These are phyloP conservation scores for Aspergillus cavernicola DNA, from an alignment of 495 filamentous ascomycete species.

Conservation along the genomic window DNA sequence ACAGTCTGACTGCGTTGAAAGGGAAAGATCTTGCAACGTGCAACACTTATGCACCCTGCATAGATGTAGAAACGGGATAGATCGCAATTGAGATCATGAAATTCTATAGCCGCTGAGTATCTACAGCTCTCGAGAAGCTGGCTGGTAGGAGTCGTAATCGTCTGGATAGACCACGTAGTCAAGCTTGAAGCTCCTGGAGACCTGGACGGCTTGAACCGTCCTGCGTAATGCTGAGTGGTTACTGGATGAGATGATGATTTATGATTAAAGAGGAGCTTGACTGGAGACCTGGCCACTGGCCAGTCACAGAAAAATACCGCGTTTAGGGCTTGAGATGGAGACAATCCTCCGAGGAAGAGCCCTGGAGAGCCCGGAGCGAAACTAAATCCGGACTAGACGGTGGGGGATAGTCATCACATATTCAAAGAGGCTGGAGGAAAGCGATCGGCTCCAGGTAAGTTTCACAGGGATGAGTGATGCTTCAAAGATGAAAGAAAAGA, in stretches of 20 bases:
- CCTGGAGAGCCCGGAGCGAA: slow-evolving; percentile 18
- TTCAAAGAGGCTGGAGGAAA: not conserved
- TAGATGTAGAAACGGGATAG: not conserved
- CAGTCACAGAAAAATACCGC: slow-evolving; percentile 22
- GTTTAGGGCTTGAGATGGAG: slow-evolving; percentile 12
- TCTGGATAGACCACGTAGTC: not conserved
- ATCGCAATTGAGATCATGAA: not conserved
- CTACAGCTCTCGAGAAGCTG: not conserved
- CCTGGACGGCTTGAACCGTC: too few species aligned
- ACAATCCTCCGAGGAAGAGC: slow-evolving; percentile 12
- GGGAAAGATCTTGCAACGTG: slow-evolving; percentile 14
- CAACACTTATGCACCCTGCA: not conserved
- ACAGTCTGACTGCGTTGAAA: slow-evolving; percentile 10
- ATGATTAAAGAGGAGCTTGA: slow-evolving; percentile 11
- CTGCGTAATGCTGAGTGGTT: too few species aligned
- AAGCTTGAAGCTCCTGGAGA: not conserved
- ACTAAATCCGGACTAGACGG: slow-evolving; percentile 18
- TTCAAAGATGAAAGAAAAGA: too few species aligned
- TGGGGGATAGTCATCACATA: slow-evolving; percentile 14
- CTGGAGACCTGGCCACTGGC: slow-evolving; percentile 11
- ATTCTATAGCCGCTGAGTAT: too few species aligned
- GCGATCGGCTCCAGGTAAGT: slow-evolving; percentile 15
- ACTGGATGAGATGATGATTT: slow-evolving; percentile 1
- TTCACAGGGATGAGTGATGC: not conserved
- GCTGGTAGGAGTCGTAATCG: not conserved